A percentile compares a stretch with the other conserved stretches of the same genome.
These are phyloP conservation scores for Bryum argenteum DNA, from an alignment of 225 moss, liverwort and hornwort genomes.

Conservation along the genomic window DNA sequence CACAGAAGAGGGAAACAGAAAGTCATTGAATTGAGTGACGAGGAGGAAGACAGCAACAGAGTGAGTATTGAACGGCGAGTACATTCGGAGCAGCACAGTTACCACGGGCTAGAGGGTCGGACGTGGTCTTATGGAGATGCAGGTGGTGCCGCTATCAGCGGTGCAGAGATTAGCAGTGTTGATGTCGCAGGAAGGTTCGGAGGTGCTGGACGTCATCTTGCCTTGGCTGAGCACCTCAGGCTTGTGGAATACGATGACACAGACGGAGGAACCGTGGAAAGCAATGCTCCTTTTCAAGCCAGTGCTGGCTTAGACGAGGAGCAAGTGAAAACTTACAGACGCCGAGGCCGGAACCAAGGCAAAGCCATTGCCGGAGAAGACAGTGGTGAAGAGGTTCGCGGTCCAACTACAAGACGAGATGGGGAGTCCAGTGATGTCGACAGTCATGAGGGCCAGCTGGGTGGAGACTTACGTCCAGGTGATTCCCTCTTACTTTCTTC, in stretches of 20 bases:
- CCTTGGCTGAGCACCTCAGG: constrained; percentile 36
- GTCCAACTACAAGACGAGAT: constrained; percentile 51
- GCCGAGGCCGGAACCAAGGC: constrained; percentile 44
- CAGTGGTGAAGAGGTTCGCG: constrained; percentile 60
- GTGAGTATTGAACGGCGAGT: constrained; percentile 62
- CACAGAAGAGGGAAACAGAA: constrained; percentile 62
- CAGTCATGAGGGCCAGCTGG: constrained; percentile 53
- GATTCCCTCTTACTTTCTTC: constrained; percentile 4
- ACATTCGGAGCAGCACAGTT: constrained; percentile 56
- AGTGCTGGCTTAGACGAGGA: constrained; percentile 42
- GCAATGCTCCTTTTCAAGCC: constrained; percentile 50
- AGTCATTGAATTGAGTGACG: constrained; percentile 61
- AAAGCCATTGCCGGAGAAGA: constrained; percentile 65
- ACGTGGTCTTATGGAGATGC: constrained; percentile 53
- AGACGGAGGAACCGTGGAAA: constrained; percentile 55
- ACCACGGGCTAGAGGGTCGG: constrained; percentile 50
- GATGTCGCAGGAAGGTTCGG: constrained; percentile 53
- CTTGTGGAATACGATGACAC: constrained; percentile 54
- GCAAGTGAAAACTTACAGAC: constrained; percentile 54
- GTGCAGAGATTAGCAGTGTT: constrained; percentile 62
- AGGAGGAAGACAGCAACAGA: constrained; percentile 68
- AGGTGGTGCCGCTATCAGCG: constrained; percentile 54
- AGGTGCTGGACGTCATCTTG: constrained; percentile 37
- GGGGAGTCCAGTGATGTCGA: constrained; percentile 57
- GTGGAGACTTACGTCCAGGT: constrained; percentile 51